phyloP scores from a whole-genome alignment of 2,329 filamentous ascomycete species.

The Xylaria sp. region DNA sequence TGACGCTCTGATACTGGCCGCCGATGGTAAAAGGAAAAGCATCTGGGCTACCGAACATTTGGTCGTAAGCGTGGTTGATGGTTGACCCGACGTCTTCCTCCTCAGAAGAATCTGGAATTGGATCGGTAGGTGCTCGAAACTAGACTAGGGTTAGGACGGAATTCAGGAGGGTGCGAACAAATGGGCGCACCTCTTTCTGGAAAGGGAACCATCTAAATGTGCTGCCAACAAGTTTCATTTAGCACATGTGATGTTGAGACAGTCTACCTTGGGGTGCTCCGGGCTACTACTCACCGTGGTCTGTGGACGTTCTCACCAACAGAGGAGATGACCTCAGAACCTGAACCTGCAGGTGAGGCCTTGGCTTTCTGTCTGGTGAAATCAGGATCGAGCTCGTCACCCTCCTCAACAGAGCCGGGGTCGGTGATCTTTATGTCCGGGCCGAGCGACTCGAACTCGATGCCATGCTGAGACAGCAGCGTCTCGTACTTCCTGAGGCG shows the following conservation, averaged over 20 bases:
- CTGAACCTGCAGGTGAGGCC: constrained; percentile 56
- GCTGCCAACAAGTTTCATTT: constrained; percentile 31
- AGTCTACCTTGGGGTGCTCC: background rate
- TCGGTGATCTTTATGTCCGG: constrained; percentile 52
- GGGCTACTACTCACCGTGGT: constrained; percentile 35
- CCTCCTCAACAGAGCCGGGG: constrained; percentile 52
- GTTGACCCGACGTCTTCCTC: constrained; percentile 58
- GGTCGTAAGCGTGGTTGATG: constrained; percentile 64
- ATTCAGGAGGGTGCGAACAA: background rate
- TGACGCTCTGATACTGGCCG: constrained; percentile 49
- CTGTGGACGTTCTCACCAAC: constrained; percentile 39
- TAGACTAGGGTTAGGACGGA: constrained; percentile 38
- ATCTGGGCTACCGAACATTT: constrained; percentile 61
- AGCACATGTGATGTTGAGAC: constrained; percentile 19
- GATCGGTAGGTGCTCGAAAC: constrained; percentile 57
- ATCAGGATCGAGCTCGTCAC: constrained; percentile 62
- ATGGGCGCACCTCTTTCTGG: constrained; percentile 54
- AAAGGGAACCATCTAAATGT: constrained; percentile 58
- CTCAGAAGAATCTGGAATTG: constrained; percentile 60
- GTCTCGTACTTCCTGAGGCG: constrained; percentile 72
- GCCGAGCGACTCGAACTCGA: constrained; percentile 71
- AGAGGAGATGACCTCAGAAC: constrained; percentile 42
- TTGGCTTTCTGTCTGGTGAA: constrained; percentile 56
- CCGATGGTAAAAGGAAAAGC: constrained; percentile 64
- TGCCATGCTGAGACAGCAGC: constrained; percentile 67